A percentile compares a stretch with the other conserved stretches of the same genome.
Conservation (phyloP, 768 basidiomycete species). For the Rubroboletus pulcherrimus region DNA sequence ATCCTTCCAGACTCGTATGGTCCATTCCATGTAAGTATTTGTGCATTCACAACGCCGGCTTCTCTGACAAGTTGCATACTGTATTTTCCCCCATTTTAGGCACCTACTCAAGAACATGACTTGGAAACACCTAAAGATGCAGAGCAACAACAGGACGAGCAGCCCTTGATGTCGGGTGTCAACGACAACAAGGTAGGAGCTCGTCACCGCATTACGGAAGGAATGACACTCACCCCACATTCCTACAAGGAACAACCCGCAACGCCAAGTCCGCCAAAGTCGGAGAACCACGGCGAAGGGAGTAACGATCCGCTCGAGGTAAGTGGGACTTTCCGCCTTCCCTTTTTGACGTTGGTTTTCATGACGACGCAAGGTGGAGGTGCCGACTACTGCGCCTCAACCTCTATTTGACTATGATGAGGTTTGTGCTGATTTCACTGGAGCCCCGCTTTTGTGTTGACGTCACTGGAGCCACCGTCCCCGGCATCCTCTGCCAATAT, state of each 20-base stretch:
- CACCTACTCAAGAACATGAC: not conserved
- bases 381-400: not conserved
- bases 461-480: not conserved
- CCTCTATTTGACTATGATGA: not conserved
- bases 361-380: not conserved
- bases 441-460: not conserved
- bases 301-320: not conserved
- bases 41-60: not conserved
- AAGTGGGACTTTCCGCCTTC: not conserved
- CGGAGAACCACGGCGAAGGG: not conserved
- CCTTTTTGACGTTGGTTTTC: not conserved
- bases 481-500: not conserved
- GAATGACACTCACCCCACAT: too few relatives aligned
- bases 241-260: too few relatives aligned
- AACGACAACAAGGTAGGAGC: not conserved
- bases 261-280: not conserved
- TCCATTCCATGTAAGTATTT: not conserved
- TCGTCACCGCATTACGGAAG: too few relatives aligned
- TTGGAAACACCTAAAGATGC: not conserved
- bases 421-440: not conserved
- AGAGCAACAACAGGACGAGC: not conserved
- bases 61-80: not conserved
- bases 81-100: not conserved
- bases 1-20: conserved; percentile 2
- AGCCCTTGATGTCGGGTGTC: not conserved